These are phyloP conservation scores for Stagonosporopsis rhizophila DNA, from an alignment of 2,329 filamentous ascomycete genomes.

Conservation along the genomic window DNA sequence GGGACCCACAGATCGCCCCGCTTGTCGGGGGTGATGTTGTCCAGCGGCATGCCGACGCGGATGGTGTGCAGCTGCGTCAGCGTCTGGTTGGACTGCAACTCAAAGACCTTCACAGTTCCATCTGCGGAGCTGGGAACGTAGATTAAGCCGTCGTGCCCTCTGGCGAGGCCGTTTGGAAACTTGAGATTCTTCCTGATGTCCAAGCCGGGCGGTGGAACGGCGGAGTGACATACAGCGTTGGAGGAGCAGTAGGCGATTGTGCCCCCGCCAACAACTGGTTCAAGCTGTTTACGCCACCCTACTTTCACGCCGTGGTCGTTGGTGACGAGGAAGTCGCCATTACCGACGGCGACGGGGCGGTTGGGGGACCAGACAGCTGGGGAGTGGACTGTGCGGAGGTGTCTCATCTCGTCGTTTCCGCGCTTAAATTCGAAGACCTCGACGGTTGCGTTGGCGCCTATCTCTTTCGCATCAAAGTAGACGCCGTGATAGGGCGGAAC, in stretches of 20 bases:
- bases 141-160: slow-evolving; percentile 32
- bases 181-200: slow-evolving; percentile 33
- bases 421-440: slow-evolving; percentile 37
- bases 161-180: slow-evolving; percentile 39
- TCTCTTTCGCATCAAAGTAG: slow-evolving; percentile 28
- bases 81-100: slow-evolving; percentile 25
- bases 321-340: slow-evolving; percentile 31
- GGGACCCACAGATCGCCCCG: slow-evolving; percentile 37
- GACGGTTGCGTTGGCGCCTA: slow-evolving; percentile 37
- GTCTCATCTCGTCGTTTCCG: slow-evolving; percentile 32
- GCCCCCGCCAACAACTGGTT: slow-evolving; percentile 37
- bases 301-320: slow-evolving; percentile 40
- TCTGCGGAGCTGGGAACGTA: slow-evolving; percentile 39
- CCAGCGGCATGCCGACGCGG: slow-evolving; percentile 33
- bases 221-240: slow-evolving; percentile 27
- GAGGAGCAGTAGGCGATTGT: slow-evolving; percentile 35
- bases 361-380: slow-evolving; percentile 32
- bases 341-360: slow-evolving; percentile 31
- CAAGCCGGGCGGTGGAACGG: slow-evolving; percentile 9
- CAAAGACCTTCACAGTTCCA: slow-evolving; percentile 33
- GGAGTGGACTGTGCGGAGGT: slow-evolving; percentile 31
- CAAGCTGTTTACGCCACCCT: slow-evolving; percentile 33
- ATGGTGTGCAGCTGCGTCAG: slow-evolving; percentile 34
- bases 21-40: slow-evolving; percentile 37
- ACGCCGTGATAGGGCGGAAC: slow-evolving; percentile 34